phyloP scores from a whole-genome alignment of 805 yeast genomes.

The Huiozyma naganishii region DNA sequence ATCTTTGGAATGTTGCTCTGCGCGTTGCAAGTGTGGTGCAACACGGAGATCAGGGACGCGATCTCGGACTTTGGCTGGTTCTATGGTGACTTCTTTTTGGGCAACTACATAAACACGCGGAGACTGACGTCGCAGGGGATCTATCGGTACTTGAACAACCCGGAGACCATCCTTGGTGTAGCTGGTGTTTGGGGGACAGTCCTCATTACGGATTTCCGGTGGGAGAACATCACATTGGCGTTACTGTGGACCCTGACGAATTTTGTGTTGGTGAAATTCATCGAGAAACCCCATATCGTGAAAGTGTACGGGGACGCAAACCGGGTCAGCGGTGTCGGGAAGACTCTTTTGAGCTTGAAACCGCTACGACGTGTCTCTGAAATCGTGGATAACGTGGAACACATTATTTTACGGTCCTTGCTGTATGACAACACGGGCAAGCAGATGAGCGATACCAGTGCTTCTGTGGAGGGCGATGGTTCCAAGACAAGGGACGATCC shows the following conservation, averaged over 20 bases:
- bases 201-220: slow-evolving; percentile 44
- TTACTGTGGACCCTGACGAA: slow-evolving; percentile 58
- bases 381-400: slow-evolving; percentile 33
- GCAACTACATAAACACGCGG: slow-evolving; percentile 37
- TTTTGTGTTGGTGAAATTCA: slow-evolving; percentile 55
- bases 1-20: slow-evolving; percentile 49
- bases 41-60: slow-evolving; percentile 53
- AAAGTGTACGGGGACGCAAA: slow-evolving; percentile 60
- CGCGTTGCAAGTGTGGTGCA: slow-evolving; percentile 57
- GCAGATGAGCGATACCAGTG: neutral
- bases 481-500: neutral
- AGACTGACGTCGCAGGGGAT: slow-evolving; percentile 67
- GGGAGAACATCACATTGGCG: slow-evolving; percentile 39
- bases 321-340: slow-evolving; percentile 43
- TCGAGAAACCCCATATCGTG: slow-evolving; percentile 70
- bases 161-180: slow-evolving; percentile 68
- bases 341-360: slow-evolving; percentile 28
- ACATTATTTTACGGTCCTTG: slow-evolving; percentile 11
- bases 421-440: neutral
- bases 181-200: slow-evolving; percentile 71
- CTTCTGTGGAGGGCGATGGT: neutral
- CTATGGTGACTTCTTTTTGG: slow-evolving; percentile 73
- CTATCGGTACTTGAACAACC: slow-evolving; percentile 71
- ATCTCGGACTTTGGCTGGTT: slow-evolving; percentile 87
- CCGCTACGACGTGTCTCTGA: slow-evolving; percentile 29